phyloP scores from a whole-genome alignment of 306 rosid species.

The Castanea sativa region DNA sequence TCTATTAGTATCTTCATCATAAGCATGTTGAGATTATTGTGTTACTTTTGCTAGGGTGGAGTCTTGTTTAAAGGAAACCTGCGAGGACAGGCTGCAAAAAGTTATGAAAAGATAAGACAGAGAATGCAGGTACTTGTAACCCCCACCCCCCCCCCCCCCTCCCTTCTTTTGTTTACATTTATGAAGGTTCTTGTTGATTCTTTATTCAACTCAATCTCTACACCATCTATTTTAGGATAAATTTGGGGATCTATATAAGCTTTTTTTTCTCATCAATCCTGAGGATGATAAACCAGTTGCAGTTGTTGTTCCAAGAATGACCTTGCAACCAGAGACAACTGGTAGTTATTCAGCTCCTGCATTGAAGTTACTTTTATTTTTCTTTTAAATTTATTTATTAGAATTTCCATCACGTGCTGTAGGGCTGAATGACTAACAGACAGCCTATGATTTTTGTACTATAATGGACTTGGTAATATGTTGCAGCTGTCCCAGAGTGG shows the following conservation, averaged over 20 bases:
- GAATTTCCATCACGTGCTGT: not conserved
- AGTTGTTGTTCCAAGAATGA: slow-evolving; percentile 82
- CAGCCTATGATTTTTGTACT: slow-evolving; percentile 7
- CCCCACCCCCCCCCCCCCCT: too few species aligned
- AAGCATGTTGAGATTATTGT: slow-evolving; percentile 13
- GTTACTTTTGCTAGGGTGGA: slow-evolving; percentile 64
- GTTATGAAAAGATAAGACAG: slow-evolving; percentile 81
- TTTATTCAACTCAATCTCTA: slow-evolving; percentile 19
- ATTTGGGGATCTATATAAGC: slow-evolving; percentile 78
- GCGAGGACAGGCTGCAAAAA: slow-evolving; percentile 82
- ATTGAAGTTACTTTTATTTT: not conserved
- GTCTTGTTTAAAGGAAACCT: slow-evolving; percentile 94
- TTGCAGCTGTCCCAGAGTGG: slow-evolving; percentile 96
- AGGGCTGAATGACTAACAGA: not conserved
- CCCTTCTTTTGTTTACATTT: slow-evolving; percentile 2
- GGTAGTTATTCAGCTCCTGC: slow-evolving; percentile 44
- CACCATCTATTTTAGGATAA: slow-evolving; percentile 52
- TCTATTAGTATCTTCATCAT: slow-evolving; percentile 14
- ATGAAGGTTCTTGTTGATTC: slow-evolving; percentile 14
- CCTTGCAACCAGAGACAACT: slow-evolving; percentile 90
- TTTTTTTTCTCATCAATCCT: slow-evolving; percentile 87
- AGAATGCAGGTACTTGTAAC: slow-evolving; percentile 62
- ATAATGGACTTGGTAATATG: slow-evolving; percentile 9
- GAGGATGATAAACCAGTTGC: slow-evolving; percentile 99
- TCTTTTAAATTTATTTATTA: too few species aligned